These are phyloP conservation scores for Smittium mucronatum DNA, from an alignment of 371 early-diverging fungal genomes.

Conservation along the genomic window DNA sequence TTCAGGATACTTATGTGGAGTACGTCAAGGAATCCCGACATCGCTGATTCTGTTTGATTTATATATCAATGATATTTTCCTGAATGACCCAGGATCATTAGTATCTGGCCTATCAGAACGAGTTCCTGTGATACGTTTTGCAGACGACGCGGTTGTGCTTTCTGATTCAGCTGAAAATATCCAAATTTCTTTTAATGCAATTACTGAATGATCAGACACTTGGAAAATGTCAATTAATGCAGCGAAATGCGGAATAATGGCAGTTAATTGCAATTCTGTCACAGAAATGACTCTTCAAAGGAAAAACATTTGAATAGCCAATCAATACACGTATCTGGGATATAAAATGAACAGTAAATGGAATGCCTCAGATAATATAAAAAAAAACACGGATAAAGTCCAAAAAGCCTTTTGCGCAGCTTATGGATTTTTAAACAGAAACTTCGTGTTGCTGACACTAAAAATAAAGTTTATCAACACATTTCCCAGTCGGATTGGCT, in stretches of 20 bases:
- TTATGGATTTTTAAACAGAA: too few relatives aligned
- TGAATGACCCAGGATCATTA: not conserved
- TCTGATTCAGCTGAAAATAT: not conserved
- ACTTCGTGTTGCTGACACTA: too few relatives aligned
- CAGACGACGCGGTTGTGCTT: not conserved
- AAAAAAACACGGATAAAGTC: too few relatives aligned
- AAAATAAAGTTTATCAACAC: too few relatives aligned
- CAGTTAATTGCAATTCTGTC: not conserved
- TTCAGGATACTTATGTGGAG: not conserved
- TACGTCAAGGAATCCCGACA: constrained; percentile 4
- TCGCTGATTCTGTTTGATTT: constrained; percentile 4
- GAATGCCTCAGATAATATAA: too few relatives aligned
- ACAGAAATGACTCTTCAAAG: too few relatives aligned
- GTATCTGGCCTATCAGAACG: not conserved
- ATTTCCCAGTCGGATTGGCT: too few relatives aligned
- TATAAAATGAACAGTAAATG: too few relatives aligned
- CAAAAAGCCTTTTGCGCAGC: too few relatives aligned
- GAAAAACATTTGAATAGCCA: too few relatives aligned
- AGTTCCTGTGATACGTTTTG: not conserved
- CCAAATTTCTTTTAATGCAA: not conserved
- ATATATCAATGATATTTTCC: not conserved
- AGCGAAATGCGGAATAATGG: not conserved
- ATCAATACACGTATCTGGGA: too few relatives aligned
- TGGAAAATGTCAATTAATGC: not conserved
- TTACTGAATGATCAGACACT: not conserved